Percentiles rank a stretch among this genome's conserved stretches.
These are phyloP conservation scores for Trichothecium sympodiale DNA, from an alignment of 2,329 filamentous ascomycete species.

Conservation along the genomic window DNA sequence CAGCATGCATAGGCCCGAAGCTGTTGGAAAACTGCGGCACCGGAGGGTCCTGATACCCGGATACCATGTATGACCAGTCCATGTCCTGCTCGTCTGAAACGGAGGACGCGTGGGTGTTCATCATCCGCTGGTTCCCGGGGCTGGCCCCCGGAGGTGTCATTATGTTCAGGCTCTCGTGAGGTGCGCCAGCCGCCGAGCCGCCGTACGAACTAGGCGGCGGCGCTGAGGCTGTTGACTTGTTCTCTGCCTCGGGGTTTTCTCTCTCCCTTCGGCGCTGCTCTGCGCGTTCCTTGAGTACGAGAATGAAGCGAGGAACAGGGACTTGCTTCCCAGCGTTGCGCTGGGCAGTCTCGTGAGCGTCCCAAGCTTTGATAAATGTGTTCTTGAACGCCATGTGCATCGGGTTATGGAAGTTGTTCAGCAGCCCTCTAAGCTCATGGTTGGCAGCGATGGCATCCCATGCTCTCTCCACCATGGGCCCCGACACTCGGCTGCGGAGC, in stretches of 20 bases:
- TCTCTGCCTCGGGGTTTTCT: conserved; percentile 12
- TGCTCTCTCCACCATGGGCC: conserved; percentile 46
- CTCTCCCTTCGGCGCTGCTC: conserved; percentile 21
- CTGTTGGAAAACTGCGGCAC: conserved; percentile 10
- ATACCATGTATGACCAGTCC: conserved; percentile 39
- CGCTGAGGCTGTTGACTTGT: conserved; percentile 1
- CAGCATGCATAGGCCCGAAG: conserved; percentile 10
- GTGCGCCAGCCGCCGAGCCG: conserved; percentile 1
- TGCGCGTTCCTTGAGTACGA: conserved; percentile 31
- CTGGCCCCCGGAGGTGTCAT: conserved; percentile 17
- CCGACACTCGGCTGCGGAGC: conserved; percentile 37
- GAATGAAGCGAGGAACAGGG: conserved; percentile 34
- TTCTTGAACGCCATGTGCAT: conserved; percentile 46
- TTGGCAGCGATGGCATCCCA: conserved; percentile 47
- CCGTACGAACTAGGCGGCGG: conserved; percentile 2
- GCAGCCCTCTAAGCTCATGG: conserved; percentile 38
- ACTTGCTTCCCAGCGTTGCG: conserved; percentile 29
- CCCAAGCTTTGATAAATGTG: conserved; percentile 53
- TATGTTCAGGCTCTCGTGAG: conserved; percentile 17
- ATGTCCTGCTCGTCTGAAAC: conserved; percentile 22
- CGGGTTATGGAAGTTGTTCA: conserved; percentile 39
- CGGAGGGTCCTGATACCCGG: conserved; percentile 23
- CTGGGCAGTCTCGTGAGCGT: conserved; percentile 39
- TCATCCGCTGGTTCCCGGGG: conserved; percentile 5
- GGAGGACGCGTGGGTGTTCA: conserved; percentile 3